These are phyloP conservation scores for Leccinum laetum DNA, from an alignment of 1,284 basidiomycete genomes.

Conservation along the genomic window DNA sequence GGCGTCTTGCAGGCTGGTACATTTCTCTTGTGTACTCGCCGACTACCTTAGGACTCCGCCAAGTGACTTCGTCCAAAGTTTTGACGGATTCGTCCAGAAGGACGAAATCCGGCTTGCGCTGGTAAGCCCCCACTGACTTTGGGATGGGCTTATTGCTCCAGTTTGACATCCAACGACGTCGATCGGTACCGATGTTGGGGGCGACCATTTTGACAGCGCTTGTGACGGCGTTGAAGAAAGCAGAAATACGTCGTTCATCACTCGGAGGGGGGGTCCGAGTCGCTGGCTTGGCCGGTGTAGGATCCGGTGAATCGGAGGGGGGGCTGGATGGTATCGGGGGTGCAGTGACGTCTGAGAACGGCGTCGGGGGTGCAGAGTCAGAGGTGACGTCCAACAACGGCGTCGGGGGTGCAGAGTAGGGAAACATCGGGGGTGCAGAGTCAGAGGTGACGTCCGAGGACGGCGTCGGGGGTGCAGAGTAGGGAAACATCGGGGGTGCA, in stretches of 20 bases:
- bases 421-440: too few species aligned
- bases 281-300: too few species aligned
- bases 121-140: neutral
- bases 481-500: too few species aligned
- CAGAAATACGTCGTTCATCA: neutral
- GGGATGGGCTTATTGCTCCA: neutral
- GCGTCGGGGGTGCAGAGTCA: too few species aligned
- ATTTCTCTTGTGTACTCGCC: neutral
- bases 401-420: too few species aligned
- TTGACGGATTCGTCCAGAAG: neutral
- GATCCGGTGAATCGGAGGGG: too few species aligned
- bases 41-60: neutral
- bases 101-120: neutral
- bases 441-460: too few species aligned
- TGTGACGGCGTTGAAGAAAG: neutral
- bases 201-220: neutral
- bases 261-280: neutral
- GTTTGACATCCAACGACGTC: neutral
- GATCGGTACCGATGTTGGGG: neutral
- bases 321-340: too few species aligned
- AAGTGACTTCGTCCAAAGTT: neutral
- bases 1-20: neutral
- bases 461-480: too few species aligned
- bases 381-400: too few species aligned
- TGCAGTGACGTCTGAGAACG: too few species aligned